phyloP scores from a whole-genome alignment of 176 grass and related monocot genomes.

The Rhynchospora tenuis region DNA sequence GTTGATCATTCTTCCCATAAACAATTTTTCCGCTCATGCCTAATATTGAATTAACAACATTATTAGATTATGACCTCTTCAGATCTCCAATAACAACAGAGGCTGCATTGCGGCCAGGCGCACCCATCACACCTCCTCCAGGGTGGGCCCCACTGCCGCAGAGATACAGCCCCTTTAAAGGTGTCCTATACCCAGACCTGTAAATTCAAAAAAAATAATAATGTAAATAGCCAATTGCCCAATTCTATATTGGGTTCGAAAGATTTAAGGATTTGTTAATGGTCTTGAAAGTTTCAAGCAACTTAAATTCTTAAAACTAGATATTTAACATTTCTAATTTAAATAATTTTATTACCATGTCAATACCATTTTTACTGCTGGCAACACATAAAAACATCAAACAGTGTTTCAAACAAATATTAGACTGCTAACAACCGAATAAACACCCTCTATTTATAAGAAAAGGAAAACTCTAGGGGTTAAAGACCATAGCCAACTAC shows the following conservation, averaged over 20 bases:
- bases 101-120: constrained; percentile 87
- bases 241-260: not conserved
- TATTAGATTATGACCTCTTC: constrained; percentile 14
- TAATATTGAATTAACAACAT: not conserved
- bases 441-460: not conserved
- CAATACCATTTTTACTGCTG: not conserved
- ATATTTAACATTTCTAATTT: not conserved
- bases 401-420: not conserved
- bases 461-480: not conserved
- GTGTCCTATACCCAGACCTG: constrained; percentile 94
- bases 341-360: not conserved
- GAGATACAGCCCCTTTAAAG: constrained; percentile 81
- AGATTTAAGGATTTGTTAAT: not conserved
- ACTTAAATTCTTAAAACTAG: not conserved
- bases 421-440: not conserved
- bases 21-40: not conserved
- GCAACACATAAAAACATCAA: not conserved
- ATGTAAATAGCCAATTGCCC: constrained; percentile 1
- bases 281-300: not conserved
- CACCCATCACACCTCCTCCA: constrained; percentile 94
- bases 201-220: not conserved
- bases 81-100: constrained; percentile 62
- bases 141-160: constrained; percentile 90
- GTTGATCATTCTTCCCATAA: not conserved
- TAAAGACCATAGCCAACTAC: not conserved